Percentiles rank a stretch among this genome's conserved stretches.
Evolutionary conservation across 805 yeast species (phyloP).

Genomic region (Lipomyces sp.): DNA sequence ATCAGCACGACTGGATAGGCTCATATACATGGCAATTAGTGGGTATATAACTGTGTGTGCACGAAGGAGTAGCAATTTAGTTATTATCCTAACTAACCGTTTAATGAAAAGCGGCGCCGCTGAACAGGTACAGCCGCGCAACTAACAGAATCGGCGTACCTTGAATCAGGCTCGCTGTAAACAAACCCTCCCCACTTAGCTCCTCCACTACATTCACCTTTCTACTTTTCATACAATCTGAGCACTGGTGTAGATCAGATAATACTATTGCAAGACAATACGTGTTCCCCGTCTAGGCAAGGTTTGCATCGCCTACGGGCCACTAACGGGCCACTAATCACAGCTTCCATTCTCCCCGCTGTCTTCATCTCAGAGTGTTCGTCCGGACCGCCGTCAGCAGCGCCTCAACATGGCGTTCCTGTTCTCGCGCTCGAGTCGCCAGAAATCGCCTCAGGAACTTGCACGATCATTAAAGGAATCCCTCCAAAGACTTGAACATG

Average conservation of each 20-base stretch:
- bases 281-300: background rate
- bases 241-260: background rate
- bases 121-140: background rate
- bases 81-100: too few species aligned
- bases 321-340: background rate
- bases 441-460: conserved; percentile 86
- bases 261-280: background rate
- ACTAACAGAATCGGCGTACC: background rate
- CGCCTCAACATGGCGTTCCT: conserved; percentile 74
- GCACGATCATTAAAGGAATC: conserved; percentile 77
- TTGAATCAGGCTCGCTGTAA: background rate
- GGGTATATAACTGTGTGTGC: background rate
- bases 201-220: background rate
- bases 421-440: conserved; percentile 74
- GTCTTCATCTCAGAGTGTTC: background rate
- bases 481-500: conserved; percentile 47
- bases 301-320: background rate
- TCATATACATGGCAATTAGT: too few species aligned
- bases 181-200: background rate
- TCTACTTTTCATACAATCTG: background rate
- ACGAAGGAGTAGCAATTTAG: background rate
- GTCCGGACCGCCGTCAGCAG: conserved; percentile 6
- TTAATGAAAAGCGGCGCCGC: too few species aligned
- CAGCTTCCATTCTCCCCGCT: background rate
- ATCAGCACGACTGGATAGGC: too few species aligned